A percentile compares a stretch with the other conserved stretches of the same genome.
Conservation (phyloP, 148 eudicot species). For the Hydrangea macrophylla region DNA sequence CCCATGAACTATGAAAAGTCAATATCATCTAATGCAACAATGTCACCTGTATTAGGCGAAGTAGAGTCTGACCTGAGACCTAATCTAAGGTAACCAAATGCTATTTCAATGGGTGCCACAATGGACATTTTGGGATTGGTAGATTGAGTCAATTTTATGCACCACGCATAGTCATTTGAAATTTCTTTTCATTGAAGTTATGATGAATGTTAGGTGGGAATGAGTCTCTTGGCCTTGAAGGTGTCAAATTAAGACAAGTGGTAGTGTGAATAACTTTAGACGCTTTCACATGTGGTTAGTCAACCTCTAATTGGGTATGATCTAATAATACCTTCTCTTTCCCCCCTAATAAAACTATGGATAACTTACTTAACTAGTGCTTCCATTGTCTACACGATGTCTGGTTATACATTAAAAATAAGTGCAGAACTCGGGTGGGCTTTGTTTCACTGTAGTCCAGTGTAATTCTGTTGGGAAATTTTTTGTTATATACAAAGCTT, state of each 20-base stretch:
- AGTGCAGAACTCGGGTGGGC: too few relatives aligned
- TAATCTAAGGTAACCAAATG: background rate
- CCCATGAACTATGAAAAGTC: too few relatives aligned
- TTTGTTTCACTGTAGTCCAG: too few relatives aligned
- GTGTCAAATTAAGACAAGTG: background rate
- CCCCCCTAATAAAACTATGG: too few relatives aligned
- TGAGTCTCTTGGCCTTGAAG: background rate
- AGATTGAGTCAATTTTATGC: conserved; percentile 9
- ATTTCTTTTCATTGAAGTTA: conserved; percentile 1
- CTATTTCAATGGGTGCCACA: too few relatives aligned
- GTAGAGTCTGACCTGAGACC: background rate
- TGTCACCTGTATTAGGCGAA: background rate
- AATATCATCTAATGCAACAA: background rate
- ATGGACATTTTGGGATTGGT: background rate
- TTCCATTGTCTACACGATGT: too few relatives aligned
- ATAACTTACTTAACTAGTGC: too few relatives aligned
- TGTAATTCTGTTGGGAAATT: too few relatives aligned
- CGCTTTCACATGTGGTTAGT: background rate
- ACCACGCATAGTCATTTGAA: background rate
- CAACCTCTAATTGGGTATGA: background rate
- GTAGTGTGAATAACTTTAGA: background rate
- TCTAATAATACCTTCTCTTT: background rate
- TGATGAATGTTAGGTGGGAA: conserved; percentile 2
- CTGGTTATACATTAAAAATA: too few relatives aligned
- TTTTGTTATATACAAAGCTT: too few relatives aligned